Evolutionary conservation across 2,329 filamentous ascomycete genomes (phyloP).

Genomic region (Colletotrichum chlorophyti): DNA sequence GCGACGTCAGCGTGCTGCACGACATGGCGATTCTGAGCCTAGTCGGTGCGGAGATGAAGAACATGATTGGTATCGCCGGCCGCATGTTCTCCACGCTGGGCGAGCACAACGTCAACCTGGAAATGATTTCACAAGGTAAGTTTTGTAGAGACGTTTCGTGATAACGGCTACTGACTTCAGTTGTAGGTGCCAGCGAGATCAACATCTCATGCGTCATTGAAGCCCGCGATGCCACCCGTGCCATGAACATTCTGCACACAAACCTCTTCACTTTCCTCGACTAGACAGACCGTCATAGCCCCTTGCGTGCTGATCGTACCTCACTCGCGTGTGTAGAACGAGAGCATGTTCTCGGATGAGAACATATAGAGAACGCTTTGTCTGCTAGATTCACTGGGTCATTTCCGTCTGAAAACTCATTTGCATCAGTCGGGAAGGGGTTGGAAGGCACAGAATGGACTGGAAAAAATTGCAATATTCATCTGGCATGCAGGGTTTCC

Average conservation of each 20-base stretch:
- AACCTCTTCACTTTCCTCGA: slow-evolving; percentile 97
- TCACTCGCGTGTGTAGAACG: background rate
- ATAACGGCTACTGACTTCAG: slow-evolving; percentile 32
- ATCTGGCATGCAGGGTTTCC: no score
- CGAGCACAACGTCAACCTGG: slow-evolving; percentile 93
- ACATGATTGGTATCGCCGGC: slow-evolving; percentile 93
- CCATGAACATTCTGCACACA: slow-evolving; percentile 95
- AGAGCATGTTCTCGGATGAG: slow-evolving; percentile 7
- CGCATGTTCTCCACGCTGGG: slow-evolving; percentile 95
- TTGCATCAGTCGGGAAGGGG: slow-evolving; percentile 1
- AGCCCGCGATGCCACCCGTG: slow-evolving; percentile 86
- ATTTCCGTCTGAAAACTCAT: background rate
- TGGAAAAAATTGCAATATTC: slow-evolving; percentile 1
- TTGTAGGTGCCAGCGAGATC: slow-evolving; percentile 92
- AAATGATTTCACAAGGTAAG: slow-evolving; percentile 98
- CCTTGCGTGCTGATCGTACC: background rate
- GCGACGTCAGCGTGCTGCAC: slow-evolving; percentile 87
- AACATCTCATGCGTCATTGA: slow-evolving; percentile 99
- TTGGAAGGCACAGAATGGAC: slow-evolving; percentile 1
- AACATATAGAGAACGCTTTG: no score
- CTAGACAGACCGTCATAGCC: slow-evolving; percentile 40
- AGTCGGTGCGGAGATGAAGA: slow-evolving; percentile 95
- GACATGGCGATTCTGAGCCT: slow-evolving; percentile 96
- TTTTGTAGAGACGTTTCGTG: slow-evolving; percentile 52
- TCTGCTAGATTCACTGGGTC: no score